A percentile compares a stretch with the other conserved stretches of the same genome.
Evolutionary conservation across 768 basidiomycete genomes (phyloP).

Genomic region (Lepiota venenata): DNA sequence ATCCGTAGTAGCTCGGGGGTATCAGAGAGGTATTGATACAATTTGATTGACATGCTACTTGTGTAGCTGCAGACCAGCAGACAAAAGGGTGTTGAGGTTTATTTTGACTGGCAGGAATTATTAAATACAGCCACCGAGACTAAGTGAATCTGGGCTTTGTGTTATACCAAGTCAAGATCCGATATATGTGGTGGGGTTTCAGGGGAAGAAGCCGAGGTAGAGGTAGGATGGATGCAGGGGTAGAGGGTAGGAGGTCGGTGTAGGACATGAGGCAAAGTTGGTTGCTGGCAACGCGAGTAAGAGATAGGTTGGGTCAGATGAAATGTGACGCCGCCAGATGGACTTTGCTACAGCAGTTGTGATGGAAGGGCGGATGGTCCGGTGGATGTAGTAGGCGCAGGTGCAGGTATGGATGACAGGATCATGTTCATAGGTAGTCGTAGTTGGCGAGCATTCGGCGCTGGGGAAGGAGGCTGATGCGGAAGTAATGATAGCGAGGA

Average conservation of each 20-base stretch:
- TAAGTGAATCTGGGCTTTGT: no score
- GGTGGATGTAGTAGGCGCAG: not conserved
- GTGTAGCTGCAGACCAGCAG: no score
- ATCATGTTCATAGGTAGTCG: constrained; percentile 6
- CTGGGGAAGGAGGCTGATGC: constrained; percentile 33
- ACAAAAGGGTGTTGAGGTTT: no score
- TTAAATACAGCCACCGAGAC: no score
- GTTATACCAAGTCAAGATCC: no score
- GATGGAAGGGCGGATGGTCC: constrained; percentile 8
- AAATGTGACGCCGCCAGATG: not conserved
- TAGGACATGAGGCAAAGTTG: constrained; percentile 56
- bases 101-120: no score
- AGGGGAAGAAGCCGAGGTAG: constrained; percentile 47
- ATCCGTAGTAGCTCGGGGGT: no score
- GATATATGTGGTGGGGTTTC: constrained; percentile 67
- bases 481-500: constrained; percentile 39
- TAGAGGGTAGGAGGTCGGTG: constrained; percentile 75
- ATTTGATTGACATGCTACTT: no score
- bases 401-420: not conserved
- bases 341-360: constrained; percentile 2
- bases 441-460: constrained; percentile 13
- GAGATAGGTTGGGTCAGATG: not conserved
- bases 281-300: not conserved
- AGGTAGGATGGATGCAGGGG: constrained; percentile 68
- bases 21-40: no score